Evolutionary conservation across 1,284 basidiomycete species (phyloP).

Genomic region (Trametes pubescens): DNA sequence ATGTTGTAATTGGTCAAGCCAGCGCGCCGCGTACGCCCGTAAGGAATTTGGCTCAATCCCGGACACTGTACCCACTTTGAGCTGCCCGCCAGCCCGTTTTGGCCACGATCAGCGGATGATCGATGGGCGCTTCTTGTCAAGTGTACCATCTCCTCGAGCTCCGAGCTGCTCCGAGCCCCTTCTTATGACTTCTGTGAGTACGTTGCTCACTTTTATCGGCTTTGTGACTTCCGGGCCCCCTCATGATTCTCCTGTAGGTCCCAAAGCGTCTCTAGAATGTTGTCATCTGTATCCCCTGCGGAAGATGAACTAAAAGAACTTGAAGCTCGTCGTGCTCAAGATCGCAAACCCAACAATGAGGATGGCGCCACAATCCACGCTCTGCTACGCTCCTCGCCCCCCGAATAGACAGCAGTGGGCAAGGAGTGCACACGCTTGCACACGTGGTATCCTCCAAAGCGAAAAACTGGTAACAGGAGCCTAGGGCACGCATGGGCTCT

Average conservation of each 20-base stretch:
- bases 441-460: constrained; percentile 71
- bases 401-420: constrained; percentile 74
- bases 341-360: constrained; percentile 70
- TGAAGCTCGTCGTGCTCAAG: constrained; percentile 52
- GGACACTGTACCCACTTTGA: no score
- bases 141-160: no score
- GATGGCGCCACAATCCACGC: constrained; percentile 74
- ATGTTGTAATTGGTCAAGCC: no score
- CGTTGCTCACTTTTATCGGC: neutral
- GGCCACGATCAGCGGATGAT: no score
- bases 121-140: no score
- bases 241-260: no score
- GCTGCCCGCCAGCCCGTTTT: no score
- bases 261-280: constrained; percentile 12
- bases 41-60: no score
- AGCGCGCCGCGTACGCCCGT: no score
- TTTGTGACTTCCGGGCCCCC: no score
- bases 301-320: constrained; percentile 57
- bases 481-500: constrained; percentile 35
- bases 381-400: constrained; percentile 62
- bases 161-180: no score
- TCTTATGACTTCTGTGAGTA: no score
- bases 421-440: constrained; percentile 87
- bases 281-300: constrained; percentile 39
- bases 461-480: constrained; percentile 57